Evolutionary conservation across 441 rosid genomes (phyloP).

Genomic region (Jatropha podagrica): DNA sequence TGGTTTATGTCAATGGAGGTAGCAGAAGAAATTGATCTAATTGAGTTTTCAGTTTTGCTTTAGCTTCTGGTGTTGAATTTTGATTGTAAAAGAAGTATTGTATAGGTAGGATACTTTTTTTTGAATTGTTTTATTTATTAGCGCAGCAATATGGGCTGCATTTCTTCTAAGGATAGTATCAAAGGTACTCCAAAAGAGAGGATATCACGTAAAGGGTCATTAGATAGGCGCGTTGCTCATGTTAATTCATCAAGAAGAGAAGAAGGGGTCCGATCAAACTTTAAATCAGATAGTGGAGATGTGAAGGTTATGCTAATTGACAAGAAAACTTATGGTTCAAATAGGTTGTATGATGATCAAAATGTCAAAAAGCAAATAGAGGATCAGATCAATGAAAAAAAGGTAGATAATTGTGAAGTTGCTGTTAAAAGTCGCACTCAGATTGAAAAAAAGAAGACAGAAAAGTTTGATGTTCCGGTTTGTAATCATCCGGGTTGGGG

Average conservation of each 20-base stretch:
- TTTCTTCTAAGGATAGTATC: slow-evolving; percentile 56
- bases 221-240: slow-evolving; percentile 48
- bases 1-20: not conserved
- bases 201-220: slow-evolving; percentile 46
- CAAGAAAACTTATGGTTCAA: slow-evolving; percentile 48
- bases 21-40: slow-evolving; percentile 1
- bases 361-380: slow-evolving; percentile 22
- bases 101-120: not conserved
- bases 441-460: slow-evolving; percentile 35
- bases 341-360: slow-evolving; percentile 42
- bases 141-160: slow-evolving; percentile 64
- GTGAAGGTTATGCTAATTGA: slow-evolving; percentile 54
- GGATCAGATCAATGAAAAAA: slow-evolving; percentile 28
- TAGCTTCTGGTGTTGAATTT: slow-evolving; percentile 16
- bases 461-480: slow-evolving; percentile 35
- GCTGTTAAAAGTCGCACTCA: slow-evolving; percentile 12
- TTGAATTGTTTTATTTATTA: not conserved
- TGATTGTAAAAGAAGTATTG: slow-evolving; percentile 9
- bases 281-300: slow-evolving; percentile 41
- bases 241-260: slow-evolving; percentile 56
- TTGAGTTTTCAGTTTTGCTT: not conserved
- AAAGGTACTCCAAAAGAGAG: slow-evolving; percentile 47
- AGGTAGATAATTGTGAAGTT: slow-evolving; percentile 37
- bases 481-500: slow-evolving; percentile 37
- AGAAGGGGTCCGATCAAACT: slow-evolving; percentile 43